These are phyloP conservation scores for Pleodorina starrii DNA, from an alignment of 139 green algal species.

Conservation along the genomic window DNA sequence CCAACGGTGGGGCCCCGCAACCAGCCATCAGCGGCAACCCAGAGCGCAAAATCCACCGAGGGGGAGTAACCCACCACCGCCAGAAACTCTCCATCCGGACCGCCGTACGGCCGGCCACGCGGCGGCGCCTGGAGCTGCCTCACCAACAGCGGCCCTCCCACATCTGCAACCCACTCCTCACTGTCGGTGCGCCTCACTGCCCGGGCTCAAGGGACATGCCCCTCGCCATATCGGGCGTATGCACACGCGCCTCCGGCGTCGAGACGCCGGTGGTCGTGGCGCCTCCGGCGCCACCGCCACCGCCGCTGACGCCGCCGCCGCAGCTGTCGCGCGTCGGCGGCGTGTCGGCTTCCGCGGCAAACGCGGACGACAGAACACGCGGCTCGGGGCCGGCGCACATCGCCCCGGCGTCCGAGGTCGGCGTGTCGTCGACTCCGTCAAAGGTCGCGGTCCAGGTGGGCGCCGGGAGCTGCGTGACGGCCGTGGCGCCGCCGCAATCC, in stretches of 20 bases:
- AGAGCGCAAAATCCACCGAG: no score
- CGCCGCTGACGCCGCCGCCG: not conserved
- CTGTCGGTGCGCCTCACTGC: no score
- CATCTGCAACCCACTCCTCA: no score
- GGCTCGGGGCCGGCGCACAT: not conserved
- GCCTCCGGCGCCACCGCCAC: not conserved
- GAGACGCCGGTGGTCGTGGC: not conserved
- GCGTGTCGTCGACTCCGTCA: constrained; percentile 4
- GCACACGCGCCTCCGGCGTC: not conserved
- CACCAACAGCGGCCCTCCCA: no score
- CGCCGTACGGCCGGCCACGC: no score
- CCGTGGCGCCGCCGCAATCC: not conserved
- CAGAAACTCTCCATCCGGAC: no score
- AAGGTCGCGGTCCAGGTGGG: constrained; percentile 43
- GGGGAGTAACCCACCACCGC: no score
- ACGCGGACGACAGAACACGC: not conserved
- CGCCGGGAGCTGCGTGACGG: not conserved
- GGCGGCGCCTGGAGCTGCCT: no score
- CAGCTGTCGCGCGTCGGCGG: not conserved
- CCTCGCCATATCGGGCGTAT: not conserved
- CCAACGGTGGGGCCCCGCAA: no score
- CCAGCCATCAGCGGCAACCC: no score
- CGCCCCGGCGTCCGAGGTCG: not conserved
- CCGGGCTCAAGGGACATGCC: not conserved
- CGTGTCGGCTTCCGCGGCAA: not conserved